Evolutionary conservation across 1,284 basidiomycete genomes (phyloP).

Genomic region (Grifola frondosa): DNA sequence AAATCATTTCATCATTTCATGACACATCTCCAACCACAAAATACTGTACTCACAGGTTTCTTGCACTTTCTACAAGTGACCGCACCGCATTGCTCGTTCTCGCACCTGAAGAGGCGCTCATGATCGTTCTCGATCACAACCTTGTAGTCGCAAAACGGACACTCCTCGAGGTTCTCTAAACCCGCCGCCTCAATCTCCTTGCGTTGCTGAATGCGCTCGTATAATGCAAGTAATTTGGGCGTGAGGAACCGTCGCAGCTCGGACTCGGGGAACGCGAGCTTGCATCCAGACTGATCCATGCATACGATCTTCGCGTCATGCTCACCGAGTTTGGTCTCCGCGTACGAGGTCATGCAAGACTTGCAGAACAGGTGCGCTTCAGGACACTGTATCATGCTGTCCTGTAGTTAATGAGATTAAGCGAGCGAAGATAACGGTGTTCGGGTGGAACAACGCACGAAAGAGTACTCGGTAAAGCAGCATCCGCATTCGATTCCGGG

Average conservation of each 20-base stretch:
- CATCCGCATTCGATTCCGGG: conserved; percentile 79
- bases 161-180: conserved; percentile 76
- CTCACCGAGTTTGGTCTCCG: conserved; percentile 34
- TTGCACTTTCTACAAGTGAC: conserved; percentile 80
- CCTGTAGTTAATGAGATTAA: conserved; percentile 40
- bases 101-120: conserved; percentile 80
- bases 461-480: conserved; percentile 71
- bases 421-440: conserved; percentile 3
- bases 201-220: conserved; percentile 73
- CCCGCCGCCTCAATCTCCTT: conserved; percentile 77
- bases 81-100: conserved; percentile 68
- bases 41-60: conserved; percentile 51
- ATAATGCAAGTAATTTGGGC: conserved; percentile 63
- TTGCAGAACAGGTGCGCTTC: conserved; percentile 63
- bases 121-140: conserved; percentile 75
- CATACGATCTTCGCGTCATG: conserved; percentile 59
- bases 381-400: conserved; percentile 81
- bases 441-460: conserved; percentile 48
- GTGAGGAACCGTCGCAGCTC: conserved; percentile 66
- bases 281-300: conserved; percentile 79
- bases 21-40: conserved; percentile 1
- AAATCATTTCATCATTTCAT: neutral
- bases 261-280: conserved; percentile 61
- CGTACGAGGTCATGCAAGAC: conserved; percentile 42
- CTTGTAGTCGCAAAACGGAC: conserved; percentile 85